Percentiles rank a stretch among this genome's conserved stretches.
These are phyloP conservation scores for Podila horticola DNA, from an alignment of 192 early-diverging fungal species.

Conservation along the genomic window DNA sequence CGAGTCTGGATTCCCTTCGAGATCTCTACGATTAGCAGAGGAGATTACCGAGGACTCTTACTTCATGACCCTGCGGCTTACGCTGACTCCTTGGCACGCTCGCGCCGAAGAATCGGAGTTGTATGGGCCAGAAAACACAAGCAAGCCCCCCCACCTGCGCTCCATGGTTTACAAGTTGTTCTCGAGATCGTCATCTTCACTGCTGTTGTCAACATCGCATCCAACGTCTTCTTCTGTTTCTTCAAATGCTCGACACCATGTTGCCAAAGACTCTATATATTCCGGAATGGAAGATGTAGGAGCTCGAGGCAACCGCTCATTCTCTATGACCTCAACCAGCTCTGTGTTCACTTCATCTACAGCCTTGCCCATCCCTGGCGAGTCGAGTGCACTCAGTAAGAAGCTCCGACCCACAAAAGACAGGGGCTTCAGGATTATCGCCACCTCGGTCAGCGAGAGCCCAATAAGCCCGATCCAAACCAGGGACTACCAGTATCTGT, in stretches of 20 bases:
- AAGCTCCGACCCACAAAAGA: slow-evolving; percentile 1
- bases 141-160: slow-evolving; percentile 5
- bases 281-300: background rate
- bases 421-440: slow-evolving; percentile 24
- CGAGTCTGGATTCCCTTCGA: slow-evolving; percentile 41
- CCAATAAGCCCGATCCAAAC: background rate
- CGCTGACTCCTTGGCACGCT: slow-evolving; percentile 54
- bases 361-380: background rate
- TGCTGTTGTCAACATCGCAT: background rate
- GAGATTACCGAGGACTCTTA: slow-evolving; percentile 14
- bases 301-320: background rate
- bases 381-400: background rate
- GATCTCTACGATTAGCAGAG: slow-evolving; percentile 1
- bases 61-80: slow-evolving; percentile 49
- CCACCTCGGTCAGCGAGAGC: background rate
- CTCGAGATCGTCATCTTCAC: slow-evolving; percentile 8
- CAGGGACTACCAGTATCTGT: background rate
- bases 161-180: slow-evolving; percentile 36
- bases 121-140: slow-evolving; percentile 28
- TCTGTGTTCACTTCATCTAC: background rate
- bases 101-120: slow-evolving; percentile 49
- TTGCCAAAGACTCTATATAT: background rate
- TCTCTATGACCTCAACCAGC: background rate
- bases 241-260: background rate
- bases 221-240: background rate